These are phyloP conservation scores for Akanthomyces uredinophilus DNA, from an alignment of 2,329 filamentous ascomycete genomes.

Conservation along the genomic window DNA sequence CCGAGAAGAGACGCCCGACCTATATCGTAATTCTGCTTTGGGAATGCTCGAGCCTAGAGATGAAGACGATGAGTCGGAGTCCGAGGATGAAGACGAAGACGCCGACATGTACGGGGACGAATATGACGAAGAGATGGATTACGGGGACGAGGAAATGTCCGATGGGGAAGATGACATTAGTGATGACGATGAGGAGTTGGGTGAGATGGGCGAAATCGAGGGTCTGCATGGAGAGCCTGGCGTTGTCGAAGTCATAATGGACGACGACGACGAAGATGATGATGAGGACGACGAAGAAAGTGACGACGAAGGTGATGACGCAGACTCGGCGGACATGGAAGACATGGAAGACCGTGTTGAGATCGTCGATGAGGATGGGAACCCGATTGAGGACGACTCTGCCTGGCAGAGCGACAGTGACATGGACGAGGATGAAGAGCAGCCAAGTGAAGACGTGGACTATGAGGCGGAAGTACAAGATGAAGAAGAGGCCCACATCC, in stretches of 20 bases:
- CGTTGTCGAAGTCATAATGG: conserved; percentile 74
- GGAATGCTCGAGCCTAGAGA: conserved; percentile 87
- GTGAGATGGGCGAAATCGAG: conserved; percentile 82
- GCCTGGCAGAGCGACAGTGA: conserved; percentile 58
- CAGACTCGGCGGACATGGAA: conserved; percentile 41
- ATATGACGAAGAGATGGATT: conserved; percentile 90
- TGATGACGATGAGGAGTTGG: conserved; percentile 79
- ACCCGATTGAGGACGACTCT: conserved; percentile 53
- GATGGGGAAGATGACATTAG: conserved; percentile 85
- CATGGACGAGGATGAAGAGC: conserved; percentile 49
- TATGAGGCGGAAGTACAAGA: conserved; percentile 54
- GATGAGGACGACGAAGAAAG: conserved; percentile 58
- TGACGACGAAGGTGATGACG: conserved; percentile 46
- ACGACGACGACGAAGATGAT: conserved; percentile 60
- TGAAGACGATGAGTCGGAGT: conserved; percentile 76
- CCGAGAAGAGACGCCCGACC: conserved; percentile 89
- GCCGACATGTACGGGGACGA: conserved; percentile 92
- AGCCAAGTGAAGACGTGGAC: conserved; percentile 49
- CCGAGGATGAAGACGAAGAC: conserved; percentile 62
- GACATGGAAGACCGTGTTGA: conserved; percentile 48
- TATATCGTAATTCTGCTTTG: conserved; percentile 92
- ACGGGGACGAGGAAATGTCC: conserved; percentile 72
- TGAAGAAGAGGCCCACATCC: conserved; percentile 46
- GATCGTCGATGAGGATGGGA: conserved; percentile 60
- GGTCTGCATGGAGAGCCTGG: conserved; percentile 59